These are phyloP conservation scores for Annulohypoxylon truncatum DNA, from an alignment of 2,329 filamentous ascomycete genomes.

Conservation along the genomic window DNA sequence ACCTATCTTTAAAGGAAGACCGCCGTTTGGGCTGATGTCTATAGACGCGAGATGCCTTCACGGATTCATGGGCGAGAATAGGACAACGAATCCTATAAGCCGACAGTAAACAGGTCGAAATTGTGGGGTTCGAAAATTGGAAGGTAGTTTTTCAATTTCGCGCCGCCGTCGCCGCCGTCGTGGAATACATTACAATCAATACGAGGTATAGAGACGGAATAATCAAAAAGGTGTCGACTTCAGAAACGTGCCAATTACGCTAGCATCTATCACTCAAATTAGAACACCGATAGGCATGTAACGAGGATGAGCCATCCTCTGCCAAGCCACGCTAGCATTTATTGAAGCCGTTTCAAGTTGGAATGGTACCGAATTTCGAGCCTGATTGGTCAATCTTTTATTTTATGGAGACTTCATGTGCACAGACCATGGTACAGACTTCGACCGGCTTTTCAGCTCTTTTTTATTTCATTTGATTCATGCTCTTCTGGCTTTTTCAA, in stretches of 20 bases:
- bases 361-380: background rate
- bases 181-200: conserved; percentile 16
- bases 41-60: conserved; percentile 23
- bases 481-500: background rate
- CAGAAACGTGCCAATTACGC: conserved; percentile 35
- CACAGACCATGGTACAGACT: background rate
- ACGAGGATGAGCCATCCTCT: conserved; percentile 10
- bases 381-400: background rate
- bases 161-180: conserved; percentile 8
- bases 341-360: conserved; percentile 29
- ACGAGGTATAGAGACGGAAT: conserved; percentile 29
- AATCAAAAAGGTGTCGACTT: conserved; percentile 47
- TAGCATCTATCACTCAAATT: conserved; percentile 39
- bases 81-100: background rate
- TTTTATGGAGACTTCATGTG: background rate
- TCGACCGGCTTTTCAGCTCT: background rate
- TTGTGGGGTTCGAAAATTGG: conserved; percentile 15
- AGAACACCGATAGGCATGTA: conserved; percentile 38
- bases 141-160: conserved; percentile 20
- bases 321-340: conserved; percentile 29
- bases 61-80: conserved; percentile 33
- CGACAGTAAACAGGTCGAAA: conserved; percentile 1
- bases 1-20: conserved; percentile 36
- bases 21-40: conserved; percentile 33
- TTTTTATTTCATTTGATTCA: background rate